Evolutionary conservation across 2,329 filamentous ascomycete species (phyloP).

Genomic region (Geoglossum cookeanum): DNA sequence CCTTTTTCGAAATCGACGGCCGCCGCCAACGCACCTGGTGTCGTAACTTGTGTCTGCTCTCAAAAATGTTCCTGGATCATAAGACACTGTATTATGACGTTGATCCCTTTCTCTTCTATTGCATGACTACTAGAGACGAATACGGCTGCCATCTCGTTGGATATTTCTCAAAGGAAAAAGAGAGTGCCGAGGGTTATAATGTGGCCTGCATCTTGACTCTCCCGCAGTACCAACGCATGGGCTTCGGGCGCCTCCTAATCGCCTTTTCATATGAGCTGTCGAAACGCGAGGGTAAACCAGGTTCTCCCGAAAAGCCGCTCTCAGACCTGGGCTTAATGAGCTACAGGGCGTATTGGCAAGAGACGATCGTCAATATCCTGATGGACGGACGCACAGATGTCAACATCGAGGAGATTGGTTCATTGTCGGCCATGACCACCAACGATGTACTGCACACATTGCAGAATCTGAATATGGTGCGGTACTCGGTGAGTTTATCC

Average conservation of each 20-base stretch:
- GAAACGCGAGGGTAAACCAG: constrained; percentile 85
- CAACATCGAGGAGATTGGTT: constrained; percentile 71
- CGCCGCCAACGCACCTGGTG: constrained; percentile 90
- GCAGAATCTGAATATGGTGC: constrained; percentile 83
- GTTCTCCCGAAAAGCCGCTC: constrained; percentile 89
- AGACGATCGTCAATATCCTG: constrained; percentile 79
- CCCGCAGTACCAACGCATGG: constrained; percentile 89
- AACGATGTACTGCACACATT: constrained; percentile 91
- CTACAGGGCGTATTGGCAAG: constrained; percentile 95
- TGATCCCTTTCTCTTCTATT: constrained; percentile 97
- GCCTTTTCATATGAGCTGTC: constrained; percentile 95
- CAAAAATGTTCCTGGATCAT: constrained; percentile 92
- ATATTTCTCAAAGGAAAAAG: constrained; percentile 99
- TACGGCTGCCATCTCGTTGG: constrained; percentile 90
- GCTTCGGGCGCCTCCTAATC: constrained; percentile 81
- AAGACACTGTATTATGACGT: constrained; percentile 99
- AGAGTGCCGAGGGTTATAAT: constrained; percentile 92
- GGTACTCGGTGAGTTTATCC: constrained; percentile 46
- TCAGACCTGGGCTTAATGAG: constrained; percentile 84
- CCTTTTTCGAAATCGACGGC: constrained; percentile 95
- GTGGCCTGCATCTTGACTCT: constrained; percentile 94
- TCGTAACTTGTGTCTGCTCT: constrained; percentile 81
- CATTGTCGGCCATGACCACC: constrained; percentile 78
- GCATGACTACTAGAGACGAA: constrained; percentile 80
- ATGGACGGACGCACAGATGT: constrained; percentile 50